These are phyloP conservation scores for Candida vaughaniae DNA, from an alignment of 805 yeast genomes.

Conservation along the genomic window DNA sequence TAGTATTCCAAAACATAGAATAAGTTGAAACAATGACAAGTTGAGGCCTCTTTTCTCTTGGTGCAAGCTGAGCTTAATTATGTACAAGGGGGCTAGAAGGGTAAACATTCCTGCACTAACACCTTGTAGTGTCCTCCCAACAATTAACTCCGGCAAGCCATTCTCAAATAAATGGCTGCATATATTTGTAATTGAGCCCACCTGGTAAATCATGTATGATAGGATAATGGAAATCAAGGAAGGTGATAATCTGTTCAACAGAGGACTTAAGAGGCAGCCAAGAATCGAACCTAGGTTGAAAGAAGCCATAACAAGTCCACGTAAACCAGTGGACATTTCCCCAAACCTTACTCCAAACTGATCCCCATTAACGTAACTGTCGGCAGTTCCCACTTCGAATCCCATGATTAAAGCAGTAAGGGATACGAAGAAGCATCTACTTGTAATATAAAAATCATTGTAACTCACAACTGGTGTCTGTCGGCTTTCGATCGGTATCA, in stretches of 20 bases:
- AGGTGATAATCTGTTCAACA: slow-evolving; percentile 13
- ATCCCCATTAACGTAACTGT: slow-evolving; percentile 5
- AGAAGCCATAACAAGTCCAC: slow-evolving; percentile 10
- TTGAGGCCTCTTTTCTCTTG: slow-evolving; percentile 15
- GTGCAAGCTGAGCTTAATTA: slow-evolving; percentile 18
- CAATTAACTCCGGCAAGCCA: too few relatives aligned
- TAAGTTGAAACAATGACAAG: slow-evolving; percentile 22
- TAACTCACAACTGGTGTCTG: too few relatives aligned
- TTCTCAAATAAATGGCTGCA: too few relatives aligned
- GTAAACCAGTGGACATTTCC: background rate
- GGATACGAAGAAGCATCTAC: slow-evolving; percentile 8
- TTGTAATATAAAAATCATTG: too few relatives aligned
- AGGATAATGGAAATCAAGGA: slow-evolving; percentile 1
- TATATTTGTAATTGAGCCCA: background rate
- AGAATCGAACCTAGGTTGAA: slow-evolving; percentile 25
- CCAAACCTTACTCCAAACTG: slow-evolving; percentile 5
- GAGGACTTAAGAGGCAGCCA: slow-evolving; percentile 19
- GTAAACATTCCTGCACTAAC: slow-evolving; percentile 22
- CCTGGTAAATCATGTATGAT: background rate
- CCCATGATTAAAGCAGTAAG: slow-evolving; percentile 11
- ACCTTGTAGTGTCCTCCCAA: background rate
- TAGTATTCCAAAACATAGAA: slow-evolving; percentile 23
- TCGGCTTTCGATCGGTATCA: too few relatives aligned
- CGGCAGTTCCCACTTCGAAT: slow-evolving; percentile 16
- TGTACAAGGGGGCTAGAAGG: slow-evolving; percentile 24